Percentiles rank a stretch among this genome's conserved stretches.
Conservation (phyloP, 352 stramenopile species). For the Globisporangium uncinulatum region DNA sequence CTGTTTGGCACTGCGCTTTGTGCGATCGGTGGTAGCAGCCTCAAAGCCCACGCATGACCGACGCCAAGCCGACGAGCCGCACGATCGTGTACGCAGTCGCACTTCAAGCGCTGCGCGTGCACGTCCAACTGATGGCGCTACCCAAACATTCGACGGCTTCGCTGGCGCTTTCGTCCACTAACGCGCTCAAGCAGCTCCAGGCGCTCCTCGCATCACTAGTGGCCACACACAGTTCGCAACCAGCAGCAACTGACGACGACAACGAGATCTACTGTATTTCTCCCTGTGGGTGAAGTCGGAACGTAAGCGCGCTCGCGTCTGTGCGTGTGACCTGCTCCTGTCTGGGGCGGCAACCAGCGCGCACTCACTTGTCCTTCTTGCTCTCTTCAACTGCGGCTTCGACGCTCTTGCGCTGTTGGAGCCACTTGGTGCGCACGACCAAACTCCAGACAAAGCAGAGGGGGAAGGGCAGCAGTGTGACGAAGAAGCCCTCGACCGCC, state of each 20-base stretch:
- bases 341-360: neutral
- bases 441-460: conserved; percentile 84
- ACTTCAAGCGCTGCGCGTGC: conserved; percentile 3
- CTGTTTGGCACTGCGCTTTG: neutral
- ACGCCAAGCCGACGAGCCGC: neutral
- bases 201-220: conserved; percentile 1
- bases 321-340: too few relatives aligned
- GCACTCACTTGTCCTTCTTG: conserved; percentile 19
- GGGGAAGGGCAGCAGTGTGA: conserved; percentile 76
- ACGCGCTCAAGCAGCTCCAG: conserved; percentile 1
- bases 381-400: conserved; percentile 12
- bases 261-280: too few relatives aligned
- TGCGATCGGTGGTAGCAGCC: neutral
- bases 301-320: too few relatives aligned
- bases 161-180: neutral
- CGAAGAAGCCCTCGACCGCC: conserved; percentile 78
- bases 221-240: neutral
- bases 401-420: conserved; percentile 19
- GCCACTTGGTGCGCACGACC: conserved; percentile 70
- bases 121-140: too few relatives aligned
- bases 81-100: neutral
- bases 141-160: too few relatives aligned
- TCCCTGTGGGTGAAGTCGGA: too few relatives aligned
- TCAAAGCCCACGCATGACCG: neutral
- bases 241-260: too few relatives aligned